Conservation (phyloP, 2,329 filamentous ascomycete genomes). For the Trichoderma gracile region DNA sequence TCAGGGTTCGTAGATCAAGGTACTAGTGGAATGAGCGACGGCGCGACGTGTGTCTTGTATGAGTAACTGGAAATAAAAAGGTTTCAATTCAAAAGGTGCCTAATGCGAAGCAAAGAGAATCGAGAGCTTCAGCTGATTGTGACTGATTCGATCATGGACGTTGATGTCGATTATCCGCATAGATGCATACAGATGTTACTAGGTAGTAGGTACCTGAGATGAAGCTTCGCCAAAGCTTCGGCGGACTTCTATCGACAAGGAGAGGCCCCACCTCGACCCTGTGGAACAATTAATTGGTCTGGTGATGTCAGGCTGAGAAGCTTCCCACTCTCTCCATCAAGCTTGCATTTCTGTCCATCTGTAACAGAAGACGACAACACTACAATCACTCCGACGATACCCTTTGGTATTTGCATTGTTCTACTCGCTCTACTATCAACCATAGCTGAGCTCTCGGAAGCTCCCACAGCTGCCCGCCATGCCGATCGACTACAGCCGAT, state of each 20-base stretch:
- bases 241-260: slow-evolving; percentile 14
- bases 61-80: not conserved
- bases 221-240: slow-evolving; percentile 23
- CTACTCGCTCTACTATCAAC: not conserved
- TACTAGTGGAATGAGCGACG: slow-evolving; percentile 8
- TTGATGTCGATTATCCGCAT: not conserved
- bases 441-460: slow-evolving; percentile 12
- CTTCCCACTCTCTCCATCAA: not conserved
- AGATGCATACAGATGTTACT: not conserved
- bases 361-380: too few species aligned
- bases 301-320: slow-evolving; percentile 1
- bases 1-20: slow-evolving; percentile 18
- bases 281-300: not conserved
- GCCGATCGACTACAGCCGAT: slow-evolving; percentile 67
- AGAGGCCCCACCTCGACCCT: slow-evolving; percentile 20
- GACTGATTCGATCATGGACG: too few species aligned
- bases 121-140: not conserved
- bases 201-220: not conserved
- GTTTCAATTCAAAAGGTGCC: not conserved
- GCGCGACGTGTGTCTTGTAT: not conserved
- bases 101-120: not conserved
- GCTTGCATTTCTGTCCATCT: not conserved
- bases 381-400: too few species aligned
- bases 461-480: slow-evolving; percentile 36
- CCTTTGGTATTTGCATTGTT: not conserved